Evolutionary conservation across 768 basidiomycete species (phyloP).

Genomic region (Hypholoma sublateritium): DNA sequence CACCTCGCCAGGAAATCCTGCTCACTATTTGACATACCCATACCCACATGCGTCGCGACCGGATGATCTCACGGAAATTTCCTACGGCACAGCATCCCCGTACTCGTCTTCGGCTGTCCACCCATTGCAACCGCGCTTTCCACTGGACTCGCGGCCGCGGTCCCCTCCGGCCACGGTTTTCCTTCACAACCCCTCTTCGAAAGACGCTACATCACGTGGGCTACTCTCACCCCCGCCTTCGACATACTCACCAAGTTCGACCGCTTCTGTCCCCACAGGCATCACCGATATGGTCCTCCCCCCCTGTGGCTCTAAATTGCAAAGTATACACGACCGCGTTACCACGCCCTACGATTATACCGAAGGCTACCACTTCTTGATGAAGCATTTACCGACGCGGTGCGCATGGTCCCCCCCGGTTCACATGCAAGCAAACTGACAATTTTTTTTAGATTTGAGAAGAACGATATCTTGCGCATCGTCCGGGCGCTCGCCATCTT

Average conservation of each 20-base stretch:
- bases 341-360: slow-evolving; percentile 90
- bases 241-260: slow-evolving; percentile 39
- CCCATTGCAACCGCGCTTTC: slow-evolving; percentile 53
- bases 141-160: slow-evolving; percentile 42
- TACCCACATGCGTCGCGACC: slow-evolving; percentile 37
- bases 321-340: slow-evolving; percentile 65
- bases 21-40: slow-evolving; percentile 48
- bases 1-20: slow-evolving; percentile 33
- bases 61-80: slow-evolving; percentile 38
- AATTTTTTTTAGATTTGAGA: slow-evolving; percentile 71
- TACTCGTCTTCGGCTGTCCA: slow-evolving; percentile 36
- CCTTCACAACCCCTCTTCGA: slow-evolving; percentile 24
- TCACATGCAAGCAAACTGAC: slow-evolving; percentile 13
- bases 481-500: slow-evolving; percentile 94
- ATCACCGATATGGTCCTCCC: slow-evolving; percentile 32
- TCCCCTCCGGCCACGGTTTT: slow-evolving; percentile 38
- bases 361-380: slow-evolving; percentile 94
- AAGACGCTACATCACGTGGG: slow-evolving; percentile 30
- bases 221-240: slow-evolving; percentile 40
- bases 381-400: slow-evolving; percentile 89
- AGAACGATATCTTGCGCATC: slow-evolving; percentile 92
- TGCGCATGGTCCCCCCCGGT: slow-evolving; percentile 42
- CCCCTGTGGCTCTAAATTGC: slow-evolving; percentile 38
- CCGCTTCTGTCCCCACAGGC: slow-evolving; percentile 37
- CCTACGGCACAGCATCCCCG: slow-evolving; percentile 32